Conservation (phyloP, 2,329 filamentous ascomycete species). For the Fonsecaea erecta region DNA sequence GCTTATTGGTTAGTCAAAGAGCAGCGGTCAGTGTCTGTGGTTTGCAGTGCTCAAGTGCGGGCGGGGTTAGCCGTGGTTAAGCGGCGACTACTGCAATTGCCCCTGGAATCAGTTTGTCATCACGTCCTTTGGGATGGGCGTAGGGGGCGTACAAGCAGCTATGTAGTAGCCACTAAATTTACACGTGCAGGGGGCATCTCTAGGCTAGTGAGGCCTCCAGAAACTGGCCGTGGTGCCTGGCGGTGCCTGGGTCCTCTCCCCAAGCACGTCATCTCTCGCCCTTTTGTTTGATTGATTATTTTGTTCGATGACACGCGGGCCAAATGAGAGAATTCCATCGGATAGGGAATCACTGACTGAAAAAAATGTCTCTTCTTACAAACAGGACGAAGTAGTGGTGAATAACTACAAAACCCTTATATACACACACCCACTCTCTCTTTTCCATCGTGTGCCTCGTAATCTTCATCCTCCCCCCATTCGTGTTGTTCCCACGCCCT, state of each 20-base stretch:
- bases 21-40: not conserved
- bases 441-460: not conserved
- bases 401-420: not conserved
- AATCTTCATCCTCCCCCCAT: not conserved
- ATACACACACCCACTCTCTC: too few species aligned
- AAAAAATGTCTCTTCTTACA: slow-evolving; percentile 1
- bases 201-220: not conserved
- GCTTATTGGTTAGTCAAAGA: not conserved
- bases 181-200: not conserved
- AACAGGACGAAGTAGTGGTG: not conserved
- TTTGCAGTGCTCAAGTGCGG: not conserved
- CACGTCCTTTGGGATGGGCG: not conserved
- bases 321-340: not conserved
- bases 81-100: not conserved
- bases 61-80: not conserved
- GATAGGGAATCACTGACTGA: not conserved
- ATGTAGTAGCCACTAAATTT: not conserved
- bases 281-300: not conserved
- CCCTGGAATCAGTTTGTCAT: slow-evolving; percentile 2
- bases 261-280: not conserved
- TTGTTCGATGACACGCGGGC: not conserved
- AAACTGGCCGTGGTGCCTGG: not conserved
- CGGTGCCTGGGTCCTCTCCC: not conserved
- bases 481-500: not conserved
- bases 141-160: not conserved